Conservation (phyloP, 2,329 filamentous ascomycete species). For the Colletotrichum neosansevieriae region DNA sequence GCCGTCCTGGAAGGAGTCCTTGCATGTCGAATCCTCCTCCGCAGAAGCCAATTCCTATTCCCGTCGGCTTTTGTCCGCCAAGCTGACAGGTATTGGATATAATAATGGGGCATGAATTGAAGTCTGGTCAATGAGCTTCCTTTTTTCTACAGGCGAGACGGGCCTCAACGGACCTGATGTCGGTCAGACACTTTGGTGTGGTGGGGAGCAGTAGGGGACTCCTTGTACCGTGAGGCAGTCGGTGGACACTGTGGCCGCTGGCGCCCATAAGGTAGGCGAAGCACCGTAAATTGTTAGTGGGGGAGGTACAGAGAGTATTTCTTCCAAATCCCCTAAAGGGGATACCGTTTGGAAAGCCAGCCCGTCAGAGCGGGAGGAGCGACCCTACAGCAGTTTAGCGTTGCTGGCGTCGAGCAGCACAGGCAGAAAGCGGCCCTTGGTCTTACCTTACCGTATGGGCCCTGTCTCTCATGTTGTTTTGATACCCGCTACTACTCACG, state of each 20-base stretch:
- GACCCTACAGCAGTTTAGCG: conserved; percentile 23
- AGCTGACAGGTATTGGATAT: background rate
- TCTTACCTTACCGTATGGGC: background rate
- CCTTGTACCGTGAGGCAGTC: background rate
- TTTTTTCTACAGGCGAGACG: conserved; percentile 9
- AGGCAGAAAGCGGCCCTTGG: conserved; percentile 27
- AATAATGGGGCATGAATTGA: conserved; percentile 11
- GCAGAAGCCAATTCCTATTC: conserved; percentile 14
- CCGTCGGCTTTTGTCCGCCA: conserved; percentile 20
- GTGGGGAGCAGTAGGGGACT: conserved; percentile 13
- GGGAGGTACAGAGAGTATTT: background rate
- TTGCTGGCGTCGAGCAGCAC: conserved; percentile 17
- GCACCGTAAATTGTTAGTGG: conserved; percentile 25
- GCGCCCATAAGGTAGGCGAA: conserved; percentile 10
- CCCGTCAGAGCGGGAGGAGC: conserved; percentile 37
- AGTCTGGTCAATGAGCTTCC: background rate
- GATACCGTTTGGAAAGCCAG: conserved; percentile 29
- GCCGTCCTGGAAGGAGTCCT: background rate
- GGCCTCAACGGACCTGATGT: conserved; percentile 9
- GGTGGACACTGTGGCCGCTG: conserved; percentile 24
- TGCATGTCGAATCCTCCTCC: conserved; percentile 6
- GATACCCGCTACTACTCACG: background rate
- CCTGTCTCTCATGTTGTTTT: conserved; percentile 7
- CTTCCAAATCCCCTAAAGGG: conserved; percentile 7
- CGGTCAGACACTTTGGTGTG: conserved; percentile 11